Percentiles rank a stretch among this genome's conserved stretches.
phyloP scores from a whole-genome alignment of 2,329 filamentous ascomycete species.

The Monosporascus sp. region DNA sequence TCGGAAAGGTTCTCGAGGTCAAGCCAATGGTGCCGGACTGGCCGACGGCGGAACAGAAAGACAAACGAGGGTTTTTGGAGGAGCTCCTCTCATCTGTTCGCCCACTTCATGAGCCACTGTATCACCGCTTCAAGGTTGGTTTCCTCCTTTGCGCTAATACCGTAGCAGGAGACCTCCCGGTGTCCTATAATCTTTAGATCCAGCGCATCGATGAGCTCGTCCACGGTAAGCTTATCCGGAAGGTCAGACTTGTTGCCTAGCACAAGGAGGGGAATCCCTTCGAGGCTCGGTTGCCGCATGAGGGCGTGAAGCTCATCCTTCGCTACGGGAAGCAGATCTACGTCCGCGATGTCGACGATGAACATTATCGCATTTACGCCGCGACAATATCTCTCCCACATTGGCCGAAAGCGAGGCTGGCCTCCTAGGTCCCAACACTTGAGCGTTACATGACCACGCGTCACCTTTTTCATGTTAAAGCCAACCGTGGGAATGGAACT shows the following conservation, averaged over 20 bases:
- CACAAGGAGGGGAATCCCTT: constrained; percentile 87
- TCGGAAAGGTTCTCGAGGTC: constrained; percentile 3
- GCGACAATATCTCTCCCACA: constrained; percentile 99
- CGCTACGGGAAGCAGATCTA: constrained; percentile 72
- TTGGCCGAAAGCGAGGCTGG: constrained; percentile 91
- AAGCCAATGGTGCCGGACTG: constrained; percentile 6
- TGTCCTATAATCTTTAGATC: constrained; percentile 84
- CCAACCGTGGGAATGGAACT: constrained; percentile 98
- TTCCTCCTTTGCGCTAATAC: constrained; percentile 97
- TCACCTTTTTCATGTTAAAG: constrained; percentile 98
- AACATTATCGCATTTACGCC: constrained; percentile 98
- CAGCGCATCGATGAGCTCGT: constrained; percentile 90
- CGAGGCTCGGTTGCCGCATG: constrained; percentile 76
- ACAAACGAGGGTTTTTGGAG: constrained; percentile 1
- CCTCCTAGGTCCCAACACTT: constrained; percentile 99
- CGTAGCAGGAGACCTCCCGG: constrained; percentile 96
- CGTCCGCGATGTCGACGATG: constrained; percentile 94
- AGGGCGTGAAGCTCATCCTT: constrained; percentile 89
- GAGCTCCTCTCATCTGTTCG: constrained; percentile 56
- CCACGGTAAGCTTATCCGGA: constrained; percentile 82
- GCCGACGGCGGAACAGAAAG: constrained; percentile 6
- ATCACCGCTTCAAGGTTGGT: constrained; percentile 96
- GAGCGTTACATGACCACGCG: constrained; percentile 95
- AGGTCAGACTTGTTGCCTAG: constrained; percentile 97
- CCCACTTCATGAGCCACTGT: constrained; percentile 91